Evolutionary conservation across 768 basidiomycete species (phyloP), one percentile per base, ranked within the genome.

Genomic region (Leccinum barrowsii): DNA sequence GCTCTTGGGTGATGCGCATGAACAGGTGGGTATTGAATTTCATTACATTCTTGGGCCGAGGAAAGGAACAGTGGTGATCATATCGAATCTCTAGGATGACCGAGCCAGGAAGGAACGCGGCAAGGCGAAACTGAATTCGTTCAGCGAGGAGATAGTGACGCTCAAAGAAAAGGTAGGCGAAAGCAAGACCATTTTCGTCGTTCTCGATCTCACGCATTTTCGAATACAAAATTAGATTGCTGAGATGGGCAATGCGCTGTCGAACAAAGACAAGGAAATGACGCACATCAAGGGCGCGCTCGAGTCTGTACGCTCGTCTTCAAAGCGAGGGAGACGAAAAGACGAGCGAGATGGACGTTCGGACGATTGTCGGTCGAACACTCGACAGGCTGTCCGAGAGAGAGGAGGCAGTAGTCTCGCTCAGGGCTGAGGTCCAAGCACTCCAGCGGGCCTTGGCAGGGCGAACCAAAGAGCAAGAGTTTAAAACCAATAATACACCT

Each of bases 301-400:
- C 37, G 91, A 94, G 70, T 88, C 90, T 7, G 88, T 92, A 92
- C 71, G 86, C 86, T 11, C 81, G 89, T n/a, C 88, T 94, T 69
- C 78, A 81, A 5, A 77, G 82, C 5, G 73, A 82, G 47, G 80
- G 82, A 52, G 78, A 78, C 24, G 68, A 64, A 22, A 78, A 77
- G 47, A 77, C 71, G 50, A 72, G 78, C 0, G 83, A 84, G 51
- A 68, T 87, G 50, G 89, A 92, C 63, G 81, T 88, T 2, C 82
- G 87, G 55, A 65, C 78, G 12, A 87, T 95, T 61, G 90, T 86
- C 0, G 79, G 77, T n/a, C 82, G 82, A 34, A 82, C 86, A 2
- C 85, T 95, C 34, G 87, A 90, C 54, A 82, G 79, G 28, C 70
- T 92, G 47, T 79, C 82, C 0, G 78, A 83, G 66, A 89, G 88